Conservation (phyloP, 257 asterid species). For the Rauvolfia tetraphylla region DNA sequence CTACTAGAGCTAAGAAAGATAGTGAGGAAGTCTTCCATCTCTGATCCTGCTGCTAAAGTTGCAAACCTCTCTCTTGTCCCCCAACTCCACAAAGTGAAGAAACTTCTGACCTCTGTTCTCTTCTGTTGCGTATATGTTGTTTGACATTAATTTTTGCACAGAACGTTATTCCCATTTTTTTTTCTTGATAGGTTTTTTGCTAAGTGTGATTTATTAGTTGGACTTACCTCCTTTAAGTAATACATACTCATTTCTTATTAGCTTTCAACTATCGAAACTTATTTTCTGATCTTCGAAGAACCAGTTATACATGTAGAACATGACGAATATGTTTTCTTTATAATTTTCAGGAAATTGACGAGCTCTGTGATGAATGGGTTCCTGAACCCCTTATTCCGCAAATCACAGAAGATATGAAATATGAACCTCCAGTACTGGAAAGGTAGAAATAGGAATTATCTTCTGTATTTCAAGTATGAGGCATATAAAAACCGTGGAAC, state of each 20-base stretch:
- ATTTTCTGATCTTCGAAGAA: neutral
- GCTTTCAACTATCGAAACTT: neutral
- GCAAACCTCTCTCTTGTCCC: slow-evolving; percentile 1
- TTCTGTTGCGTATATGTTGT: neutral
- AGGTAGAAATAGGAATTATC: slow-evolving; percentile 39
- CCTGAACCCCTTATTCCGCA: slow-evolving; percentile 86
- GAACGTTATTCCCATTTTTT: neutral
- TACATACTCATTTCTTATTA: neutral
- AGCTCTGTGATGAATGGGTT: slow-evolving; percentile 89
- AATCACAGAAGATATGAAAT: slow-evolving; percentile 59
- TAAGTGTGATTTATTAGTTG: neutral
- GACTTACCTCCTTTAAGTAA: neutral
- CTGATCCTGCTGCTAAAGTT: neutral
- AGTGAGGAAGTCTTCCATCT: neutral
- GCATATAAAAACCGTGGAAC: neutral
- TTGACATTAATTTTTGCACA: neutral
- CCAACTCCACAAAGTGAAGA: neutral
- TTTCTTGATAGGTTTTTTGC: neutral
- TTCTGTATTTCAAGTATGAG: neutral
- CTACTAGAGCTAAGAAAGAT: neutral
- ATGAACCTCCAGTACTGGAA: slow-evolving; percentile 79
- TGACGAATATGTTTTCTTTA: slow-evolving; percentile 19
- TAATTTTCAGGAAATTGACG: slow-evolving; percentile 84
- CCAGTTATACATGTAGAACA: slow-evolving; percentile 3
- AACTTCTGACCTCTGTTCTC: neutral